Percentiles rank a stretch among this genome's conserved stretches.
These are phyloP conservation scores for Stephanodiscus triporus DNA, from an alignment of 108 stramenopile species.

Conservation along the genomic window DNA sequence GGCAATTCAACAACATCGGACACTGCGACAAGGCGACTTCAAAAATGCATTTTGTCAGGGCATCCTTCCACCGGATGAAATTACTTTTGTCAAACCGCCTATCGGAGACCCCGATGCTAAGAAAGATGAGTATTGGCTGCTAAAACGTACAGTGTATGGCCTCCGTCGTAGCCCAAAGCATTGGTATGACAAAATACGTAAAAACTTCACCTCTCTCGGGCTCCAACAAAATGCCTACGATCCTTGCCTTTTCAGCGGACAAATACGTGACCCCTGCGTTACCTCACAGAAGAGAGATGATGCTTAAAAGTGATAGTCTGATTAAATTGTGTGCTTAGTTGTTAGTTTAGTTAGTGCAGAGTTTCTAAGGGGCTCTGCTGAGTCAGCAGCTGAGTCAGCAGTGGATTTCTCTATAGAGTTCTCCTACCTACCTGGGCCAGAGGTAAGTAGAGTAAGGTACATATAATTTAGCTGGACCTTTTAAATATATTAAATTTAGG, in stretches of 20 bases:
- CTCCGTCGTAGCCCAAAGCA: slow-evolving; percentile 14
- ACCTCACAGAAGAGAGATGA: no score
- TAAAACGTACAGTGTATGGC: slow-evolving; percentile 35
- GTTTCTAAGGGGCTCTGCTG: no score
- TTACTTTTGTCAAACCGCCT: slow-evolving; percentile 6
- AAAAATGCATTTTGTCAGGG: slow-evolving; percentile 46
- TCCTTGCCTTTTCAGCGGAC: slow-evolving; percentile 25
- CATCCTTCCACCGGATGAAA: slow-evolving; percentile 9
- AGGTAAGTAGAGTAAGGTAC: no score
- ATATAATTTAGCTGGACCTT: no score
- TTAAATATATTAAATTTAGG: no score
- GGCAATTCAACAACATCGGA: background rate
- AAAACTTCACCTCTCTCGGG: slow-evolving; percentile 10
- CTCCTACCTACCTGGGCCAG: no score
- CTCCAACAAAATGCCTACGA: slow-evolving; percentile 19
- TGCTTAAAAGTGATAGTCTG: no score
- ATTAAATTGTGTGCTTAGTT: no score
- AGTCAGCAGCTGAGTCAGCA: no score
- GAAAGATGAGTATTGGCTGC: slow-evolving; percentile 16
- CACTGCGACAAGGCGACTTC: slow-evolving; percentile 34
- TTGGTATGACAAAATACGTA: slow-evolving; percentile 28
- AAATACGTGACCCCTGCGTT: slow-evolving; percentile 8
- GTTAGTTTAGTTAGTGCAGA: no score
- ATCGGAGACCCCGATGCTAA: slow-evolving; percentile 18
- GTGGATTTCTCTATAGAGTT: no score